Evolutionary conservation across 306 rosid genomes (phyloP), one percentile per base, ranked within the genome.

Genomic region (Chamaecrista fasciculata): DNA sequence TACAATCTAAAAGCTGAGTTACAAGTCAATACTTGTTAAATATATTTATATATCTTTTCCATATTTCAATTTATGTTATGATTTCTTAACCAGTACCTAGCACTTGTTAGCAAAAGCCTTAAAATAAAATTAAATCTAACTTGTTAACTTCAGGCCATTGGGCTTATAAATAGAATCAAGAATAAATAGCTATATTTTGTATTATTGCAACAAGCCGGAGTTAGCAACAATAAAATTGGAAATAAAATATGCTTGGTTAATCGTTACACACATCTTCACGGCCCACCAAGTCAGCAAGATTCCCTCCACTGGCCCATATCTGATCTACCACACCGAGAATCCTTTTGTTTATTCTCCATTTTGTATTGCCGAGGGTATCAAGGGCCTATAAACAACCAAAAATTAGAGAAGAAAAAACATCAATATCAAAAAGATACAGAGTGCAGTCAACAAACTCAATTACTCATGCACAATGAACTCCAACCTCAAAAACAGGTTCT

Each of bases 231-330:
- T n/a, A 55, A 39, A 71, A 58, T 60, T 39, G 29, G 33, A 56
- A 70, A 57, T 20, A 26, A 51, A 63, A 58, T n/a, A 52, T 53
- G 14, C 18, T 18, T 33, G 21, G 36, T 73, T 59, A 59, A 33
- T 9, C 9, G 43, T 9, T 18, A 85, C 97, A 65, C 79, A 94
- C 99, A 84, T 91, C 89, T 71, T 84, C 86, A 66, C 84, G 79
- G 83, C 80, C 84, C 72, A 91, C 91, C 85, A 94, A 78, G 77
- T 85, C 95, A 21, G 95, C 99, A 69, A 91, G 64, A 59, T 84
- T 15, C 25, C 97, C 99, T 70, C 97, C 99, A 68, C 83, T 74
- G 69, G 99, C 90, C 99, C 99, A 94, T 79, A 94, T 81, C 62
- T 89, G 87, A 79, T 94, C 96, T 34, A 94, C 71, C 71, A 90